Percentiles rank a stretch among this genome's conserved stretches.
Conservation (phyloP, 2,329 filamentous ascomycete genomes). For the Diaporthe sp. region DNA sequence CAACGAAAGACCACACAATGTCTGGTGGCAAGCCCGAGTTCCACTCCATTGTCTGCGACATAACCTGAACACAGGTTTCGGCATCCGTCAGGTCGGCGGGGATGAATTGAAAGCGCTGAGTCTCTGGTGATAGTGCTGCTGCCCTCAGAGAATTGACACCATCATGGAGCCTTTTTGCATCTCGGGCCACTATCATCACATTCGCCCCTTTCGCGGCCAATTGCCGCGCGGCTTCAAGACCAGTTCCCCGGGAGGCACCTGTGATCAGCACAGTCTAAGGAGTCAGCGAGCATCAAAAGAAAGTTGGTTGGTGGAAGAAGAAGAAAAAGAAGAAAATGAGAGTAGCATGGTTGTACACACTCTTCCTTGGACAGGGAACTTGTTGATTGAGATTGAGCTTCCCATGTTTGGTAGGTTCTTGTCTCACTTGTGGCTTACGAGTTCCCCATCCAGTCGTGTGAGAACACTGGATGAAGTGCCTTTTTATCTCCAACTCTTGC, state of each 20-base stretch:
- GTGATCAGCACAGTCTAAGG: neutral
- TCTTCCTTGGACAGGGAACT: neutral
- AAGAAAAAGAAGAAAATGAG: too few species aligned
- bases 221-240: neutral
- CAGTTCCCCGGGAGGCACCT: neutral
- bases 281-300: neutral
- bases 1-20: conserved; percentile 55
- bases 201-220: neutral
- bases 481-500: too few species aligned
- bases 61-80: neutral
- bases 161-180: neutral
- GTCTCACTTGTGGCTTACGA: neutral
- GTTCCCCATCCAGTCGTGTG: too few species aligned
- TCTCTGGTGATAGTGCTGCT: neutral
- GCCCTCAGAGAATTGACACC: neutral
- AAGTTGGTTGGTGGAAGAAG: neutral
- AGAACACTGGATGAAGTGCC: too few species aligned
- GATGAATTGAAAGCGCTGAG: neutral
- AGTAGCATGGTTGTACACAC: neutral
- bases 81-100: neutral
- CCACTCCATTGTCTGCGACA: neutral
- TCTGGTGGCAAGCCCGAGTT: neutral
- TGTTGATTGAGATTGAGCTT: neutral
- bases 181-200: neutral
- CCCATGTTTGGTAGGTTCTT: neutral